Evolutionary conservation across 768 basidiomycete species (phyloP).

Genomic region (Boletus coccyginus): DNA sequence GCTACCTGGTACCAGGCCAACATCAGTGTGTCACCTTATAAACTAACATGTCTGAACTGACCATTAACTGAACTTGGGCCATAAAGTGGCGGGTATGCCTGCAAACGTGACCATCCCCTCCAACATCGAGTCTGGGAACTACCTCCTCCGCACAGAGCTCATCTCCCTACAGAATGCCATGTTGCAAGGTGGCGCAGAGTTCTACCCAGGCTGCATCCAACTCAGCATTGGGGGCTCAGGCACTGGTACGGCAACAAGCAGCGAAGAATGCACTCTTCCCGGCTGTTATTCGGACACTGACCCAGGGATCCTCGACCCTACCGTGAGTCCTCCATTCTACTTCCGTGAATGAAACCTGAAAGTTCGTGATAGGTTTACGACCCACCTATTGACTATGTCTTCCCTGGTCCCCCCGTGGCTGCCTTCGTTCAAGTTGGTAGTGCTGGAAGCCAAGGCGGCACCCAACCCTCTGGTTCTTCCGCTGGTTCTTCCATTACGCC

Average conservation of each 20-base stretch:
- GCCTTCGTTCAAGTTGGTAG: slow-evolving; percentile 32
- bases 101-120: slow-evolving; percentile 45
- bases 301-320: slow-evolving; percentile 60
- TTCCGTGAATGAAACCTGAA: not conserved
- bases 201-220: slow-evolving; percentile 32
- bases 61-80: not conserved
- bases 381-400: slow-evolving; percentile 38
- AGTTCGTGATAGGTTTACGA: slow-evolving; percentile 25
- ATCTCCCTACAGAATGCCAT: slow-evolving; percentile 69
- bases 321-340: slow-evolving; percentile 26
- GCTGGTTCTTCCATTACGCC: slow-evolving; percentile 13
- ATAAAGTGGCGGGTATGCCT: slow-evolving; percentile 35
- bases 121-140: slow-evolving; percentile 61
- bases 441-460: slow-evolving; percentile 12
- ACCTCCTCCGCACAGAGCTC: slow-evolving; percentile 75
- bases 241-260: slow-evolving; percentile 15
- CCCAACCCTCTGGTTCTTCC: slow-evolving; percentile 22
- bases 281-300: slow-evolving; percentile 69
- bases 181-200: slow-evolving; percentile 50
- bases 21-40: slow-evolving; percentile 40
- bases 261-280: slow-evolving; percentile 55
- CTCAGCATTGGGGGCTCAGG: slow-evolving; percentile 29
- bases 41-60: not conserved
- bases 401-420: slow-evolving; percentile 54
- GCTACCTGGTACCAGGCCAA: slow-evolving; percentile 48